Evolutionary conservation across 2,329 filamentous ascomycete species (phyloP).

Genomic region (Phyllosticta capitalensis): DNA sequence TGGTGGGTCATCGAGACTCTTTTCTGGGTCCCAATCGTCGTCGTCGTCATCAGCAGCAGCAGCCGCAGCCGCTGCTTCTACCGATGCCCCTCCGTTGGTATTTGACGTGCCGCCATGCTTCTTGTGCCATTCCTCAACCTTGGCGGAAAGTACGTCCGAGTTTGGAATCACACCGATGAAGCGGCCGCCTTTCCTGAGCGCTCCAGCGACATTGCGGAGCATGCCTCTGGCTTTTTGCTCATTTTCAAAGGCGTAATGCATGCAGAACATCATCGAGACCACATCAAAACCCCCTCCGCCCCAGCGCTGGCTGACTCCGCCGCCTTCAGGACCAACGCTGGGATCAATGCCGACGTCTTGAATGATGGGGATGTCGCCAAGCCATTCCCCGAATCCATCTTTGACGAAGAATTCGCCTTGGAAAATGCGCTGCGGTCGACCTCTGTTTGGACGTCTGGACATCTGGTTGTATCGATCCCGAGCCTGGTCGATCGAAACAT

Average conservation of each 20-base stretch:
- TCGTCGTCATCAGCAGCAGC: slow-evolving; percentile 29
- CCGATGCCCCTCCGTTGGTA: slow-evolving; percentile 18
- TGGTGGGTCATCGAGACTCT: slow-evolving; percentile 31
- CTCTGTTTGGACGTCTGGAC: slow-evolving; percentile 45
- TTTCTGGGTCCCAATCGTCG: slow-evolving; percentile 37
- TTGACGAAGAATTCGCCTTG: slow-evolving; percentile 83
- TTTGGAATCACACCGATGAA: slow-evolving; percentile 97
- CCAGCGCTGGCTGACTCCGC: slow-evolving; percentile 52
- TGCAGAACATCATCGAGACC: slow-evolving; percentile 98
- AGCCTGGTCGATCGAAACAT: slow-evolving; percentile 85
- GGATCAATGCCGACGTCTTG: slow-evolving; percentile 79
- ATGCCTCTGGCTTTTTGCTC: slow-evolving; percentile 85
- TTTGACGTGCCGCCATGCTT: slow-evolving; percentile 31
- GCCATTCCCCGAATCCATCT: slow-evolving; percentile 80
- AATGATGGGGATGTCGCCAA: slow-evolving; percentile 74
- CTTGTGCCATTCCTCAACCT: slow-evolving; percentile 68
- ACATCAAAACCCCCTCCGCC: slow-evolving; percentile 80
- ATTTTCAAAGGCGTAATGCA: slow-evolving; percentile 96
- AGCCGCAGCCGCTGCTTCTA: slow-evolving; percentile 14
- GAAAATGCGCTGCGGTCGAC: slow-evolving; percentile 52
- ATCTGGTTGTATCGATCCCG: slow-evolving; percentile 72
- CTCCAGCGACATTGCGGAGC: slow-evolving; percentile 84
- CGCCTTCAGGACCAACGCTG: slow-evolving; percentile 48
- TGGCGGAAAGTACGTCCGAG: slow-evolving; percentile 75
- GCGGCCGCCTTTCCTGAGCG: slow-evolving; percentile 84